Base-by-base conservation (phyloP, 768 basidiomycete species). In the Amanita thiersii region DNA sequence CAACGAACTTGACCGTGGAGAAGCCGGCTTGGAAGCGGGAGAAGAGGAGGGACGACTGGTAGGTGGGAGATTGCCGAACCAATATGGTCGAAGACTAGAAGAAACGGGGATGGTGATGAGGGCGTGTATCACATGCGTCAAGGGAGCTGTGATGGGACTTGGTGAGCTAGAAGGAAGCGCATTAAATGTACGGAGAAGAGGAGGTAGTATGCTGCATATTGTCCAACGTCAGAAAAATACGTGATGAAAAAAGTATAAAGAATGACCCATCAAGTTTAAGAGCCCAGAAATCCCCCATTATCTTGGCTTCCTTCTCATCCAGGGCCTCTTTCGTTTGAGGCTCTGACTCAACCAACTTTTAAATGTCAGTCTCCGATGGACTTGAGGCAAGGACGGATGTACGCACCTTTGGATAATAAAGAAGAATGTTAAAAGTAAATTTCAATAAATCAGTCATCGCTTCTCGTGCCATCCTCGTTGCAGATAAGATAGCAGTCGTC, bases 371-470 rank as follows among this genome's bases (percentile, higher is more conserved):
- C 28, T 24, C 37, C 26, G n/a, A n/a, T n/a, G n/a, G n/a, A n/a
- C n/a, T n/a, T n/a, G n/a, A n/a, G 10, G 6, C 17, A 43, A 50
- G 14, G 20, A 32, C 12, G 17, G 4, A 21, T 40, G 4, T 11
- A 56, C 62, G 21, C 33, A 84, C 85, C 67, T 81, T 87, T 3
- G 88, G 88, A 59, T 88, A 91, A 55, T 86, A 83, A 30, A 79
- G 57, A 38, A 89, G 65, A 21, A 94, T 56, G 56, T 94, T 92
- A 60, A 88, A 92, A 2, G 75, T 66, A 35, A 91, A 69, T 55
- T 97, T 97, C 43, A 97, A 70, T 18, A 91, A 56, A 58, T 97
- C 92, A 3, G 75, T 71, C 64, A 85, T 72, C 2, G 91, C 88
- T 42, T 88, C 86, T 50, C 70, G 72, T 21, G 77, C 66, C 63